Conservation (phyloP, 257 asterid genomes). For the Jacaranda copaia region DNA sequence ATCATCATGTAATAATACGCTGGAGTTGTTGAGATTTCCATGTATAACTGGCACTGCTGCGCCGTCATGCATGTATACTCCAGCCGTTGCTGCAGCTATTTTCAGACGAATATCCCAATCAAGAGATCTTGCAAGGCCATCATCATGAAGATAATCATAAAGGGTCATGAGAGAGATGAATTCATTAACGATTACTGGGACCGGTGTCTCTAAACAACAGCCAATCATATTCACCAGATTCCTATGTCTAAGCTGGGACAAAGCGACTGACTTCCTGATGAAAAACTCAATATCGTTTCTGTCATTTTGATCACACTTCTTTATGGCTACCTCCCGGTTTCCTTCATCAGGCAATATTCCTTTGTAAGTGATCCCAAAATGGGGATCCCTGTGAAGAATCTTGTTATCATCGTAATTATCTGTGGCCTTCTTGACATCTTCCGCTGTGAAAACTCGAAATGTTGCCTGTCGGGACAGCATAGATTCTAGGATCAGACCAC, state of each 20-base stretch:
- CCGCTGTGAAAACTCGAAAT: constrained; percentile 36
- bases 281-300: constrained; percentile 25
- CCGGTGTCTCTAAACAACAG: constrained; percentile 42
- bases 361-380: constrained; percentile 28
- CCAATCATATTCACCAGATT: constrained; percentile 44
- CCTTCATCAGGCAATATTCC: constrained; percentile 27
- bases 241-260: constrained; percentile 35
- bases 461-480: neutral
- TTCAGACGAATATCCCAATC: constrained; percentile 39
- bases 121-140: neutral
- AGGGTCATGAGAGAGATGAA: constrained; percentile 30
- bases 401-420: constrained; percentile 30
- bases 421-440: constrained; percentile 42
- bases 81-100: constrained; percentile 38
- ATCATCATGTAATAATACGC: constrained; percentile 29
- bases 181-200: constrained; percentile 38
- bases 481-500: neutral
- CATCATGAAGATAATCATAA: constrained; percentile 19
- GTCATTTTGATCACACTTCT: constrained; percentile 18
- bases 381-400: neutral
- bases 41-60: constrained; percentile 10
- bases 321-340: constrained; percentile 18
- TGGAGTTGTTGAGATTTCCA: constrained; percentile 37
- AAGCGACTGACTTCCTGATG: constrained; percentile 26
- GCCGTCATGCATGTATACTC: constrained; percentile 35